Conservation (phyloP, 768 basidiomycete species). For the Russula abietina region DNA sequence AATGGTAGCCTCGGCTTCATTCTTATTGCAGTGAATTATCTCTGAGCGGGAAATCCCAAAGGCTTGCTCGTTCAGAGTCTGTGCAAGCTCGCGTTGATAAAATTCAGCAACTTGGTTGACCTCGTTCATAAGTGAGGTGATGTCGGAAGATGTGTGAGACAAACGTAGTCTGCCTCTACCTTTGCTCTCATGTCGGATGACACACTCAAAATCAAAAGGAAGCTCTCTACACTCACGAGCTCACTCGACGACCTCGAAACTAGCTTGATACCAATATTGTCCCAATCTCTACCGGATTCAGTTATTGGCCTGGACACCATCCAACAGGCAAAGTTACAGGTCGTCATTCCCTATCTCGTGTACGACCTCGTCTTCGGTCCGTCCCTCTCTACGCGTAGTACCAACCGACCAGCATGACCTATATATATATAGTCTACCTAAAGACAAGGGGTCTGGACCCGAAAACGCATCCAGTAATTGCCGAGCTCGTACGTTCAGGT, state of each 20-base stretch:
- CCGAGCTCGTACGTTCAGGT: conserved; percentile 51
- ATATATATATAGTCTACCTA: conserved; percentile 55
- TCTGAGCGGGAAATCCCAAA: conserved; percentile 15
- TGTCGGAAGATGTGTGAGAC: background rate
- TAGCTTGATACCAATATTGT: conserved; percentile 57
- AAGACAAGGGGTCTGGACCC: conserved; percentile 78
- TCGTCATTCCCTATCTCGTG: conserved; percentile 70
- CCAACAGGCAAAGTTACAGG: conserved; percentile 78
- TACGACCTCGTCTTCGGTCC: conserved; percentile 84
- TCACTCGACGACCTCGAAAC: conserved; percentile 69
- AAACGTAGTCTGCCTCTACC: too few species aligned
- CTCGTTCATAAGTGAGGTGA: conserved; percentile 1
- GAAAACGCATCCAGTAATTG: conserved; percentile 65
- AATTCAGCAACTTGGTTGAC: conserved; percentile 1
- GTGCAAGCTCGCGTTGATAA: conserved; percentile 18
- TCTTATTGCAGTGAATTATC: background rate
- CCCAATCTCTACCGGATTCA: conserved; percentile 62
- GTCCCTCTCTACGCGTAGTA: conserved; percentile 27
- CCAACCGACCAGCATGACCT: background rate
- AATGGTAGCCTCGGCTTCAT: conserved; percentile 17
- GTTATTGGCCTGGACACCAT: conserved; percentile 59
- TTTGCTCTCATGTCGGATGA: conserved; percentile 33
- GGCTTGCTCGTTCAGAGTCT: conserved; percentile 19
- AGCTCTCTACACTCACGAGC: conserved; percentile 43
- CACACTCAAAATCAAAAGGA: conserved; percentile 34